phyloP scores from a whole-genome alignment of 192 early-diverging fungal species.

The Entomortierella beljakovae region DNA sequence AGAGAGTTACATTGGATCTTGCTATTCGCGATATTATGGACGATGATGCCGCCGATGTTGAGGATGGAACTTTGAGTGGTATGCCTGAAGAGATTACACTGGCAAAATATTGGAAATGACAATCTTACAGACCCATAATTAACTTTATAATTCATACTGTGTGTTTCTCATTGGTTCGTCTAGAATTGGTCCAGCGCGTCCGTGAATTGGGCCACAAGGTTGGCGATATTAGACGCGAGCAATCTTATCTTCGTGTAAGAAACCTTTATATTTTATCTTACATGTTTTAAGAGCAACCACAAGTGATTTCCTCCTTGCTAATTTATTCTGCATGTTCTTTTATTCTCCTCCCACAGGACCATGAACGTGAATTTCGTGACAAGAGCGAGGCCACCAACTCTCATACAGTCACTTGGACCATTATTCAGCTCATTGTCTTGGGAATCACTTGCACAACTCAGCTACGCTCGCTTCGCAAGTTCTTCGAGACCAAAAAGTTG shows the following conservation, averaged over 20 bases:
- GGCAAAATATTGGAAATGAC: not conserved
- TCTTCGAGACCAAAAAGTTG: conserved; percentile 94
- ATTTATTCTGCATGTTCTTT: conserved; percentile 10
- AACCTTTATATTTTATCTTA: not conserved
- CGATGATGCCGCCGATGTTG: conserved; percentile 23
- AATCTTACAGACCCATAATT: not conserved
- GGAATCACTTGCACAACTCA: conserved; percentile 85
- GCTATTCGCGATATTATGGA: conserved; percentile 58
- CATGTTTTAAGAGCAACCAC: not conserved
- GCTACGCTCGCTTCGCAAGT: conserved; percentile 82
- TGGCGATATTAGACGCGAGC: conserved; percentile 87
- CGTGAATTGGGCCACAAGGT: conserved; percentile 84
- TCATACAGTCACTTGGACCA: conserved; percentile 87
- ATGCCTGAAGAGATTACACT: conserved; percentile 4
- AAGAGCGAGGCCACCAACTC: conserved; percentile 86
- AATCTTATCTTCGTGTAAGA: conserved; percentile 87
- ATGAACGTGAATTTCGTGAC: conserved; percentile 89
- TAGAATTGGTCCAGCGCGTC: conserved; percentile 77
- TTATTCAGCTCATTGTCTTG: conserved; percentile 86
- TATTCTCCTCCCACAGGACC: conserved; percentile 66
- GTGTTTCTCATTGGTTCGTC: no score
- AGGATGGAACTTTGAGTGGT: conserved; percentile 53
- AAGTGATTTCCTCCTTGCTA: conserved; percentile 15
- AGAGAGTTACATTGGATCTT: conserved; percentile 63
- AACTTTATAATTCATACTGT: not conserved